Conservation (phyloP, 352 stramenopile genomes). For the Hyaloperonospora brassicae region DNA sequence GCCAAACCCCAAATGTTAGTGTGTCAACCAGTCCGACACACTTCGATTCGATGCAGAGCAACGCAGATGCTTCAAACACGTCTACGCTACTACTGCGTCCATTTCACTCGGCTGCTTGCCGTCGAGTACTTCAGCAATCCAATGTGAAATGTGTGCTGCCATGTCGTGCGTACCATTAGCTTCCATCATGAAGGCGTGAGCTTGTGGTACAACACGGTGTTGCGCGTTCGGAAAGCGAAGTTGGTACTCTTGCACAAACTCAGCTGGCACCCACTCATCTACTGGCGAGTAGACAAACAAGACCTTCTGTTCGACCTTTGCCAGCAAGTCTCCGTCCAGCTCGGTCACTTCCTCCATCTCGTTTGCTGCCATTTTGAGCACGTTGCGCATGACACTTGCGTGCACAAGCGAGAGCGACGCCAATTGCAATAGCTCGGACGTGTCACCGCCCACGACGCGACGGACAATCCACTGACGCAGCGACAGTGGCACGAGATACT, state of each 20-base stretch:
- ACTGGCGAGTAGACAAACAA: constrained; percentile 63
- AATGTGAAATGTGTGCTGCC: constrained; percentile 50
- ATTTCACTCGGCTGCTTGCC: constrained; percentile 6
- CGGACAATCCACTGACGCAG: constrained; percentile 44
- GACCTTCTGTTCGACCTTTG: constrained; percentile 38
- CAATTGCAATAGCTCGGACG: constrained; percentile 38
- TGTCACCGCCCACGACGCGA: constrained; percentile 29
- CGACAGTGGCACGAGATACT: constrained; percentile 32
- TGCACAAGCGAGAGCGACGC: constrained; percentile 49
- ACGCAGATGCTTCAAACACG: too few relatives aligned
- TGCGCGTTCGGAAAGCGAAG: constrained; percentile 35
- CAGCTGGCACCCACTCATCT: constrained; percentile 58
- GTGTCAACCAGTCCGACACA: too few relatives aligned
- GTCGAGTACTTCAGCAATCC: constrained; percentile 36
- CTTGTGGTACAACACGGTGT: constrained; percentile 46
- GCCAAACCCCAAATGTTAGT: too few relatives aligned
- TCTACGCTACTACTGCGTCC: too few relatives aligned
- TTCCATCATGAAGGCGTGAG: constrained; percentile 78
- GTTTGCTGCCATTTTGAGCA: constrained; percentile 56
- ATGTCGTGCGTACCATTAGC: constrained; percentile 52
- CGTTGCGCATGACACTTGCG: constrained; percentile 47
- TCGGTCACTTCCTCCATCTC: constrained; percentile 51
- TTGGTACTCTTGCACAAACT: constrained; percentile 52
- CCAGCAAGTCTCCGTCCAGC: constrained; percentile 35
- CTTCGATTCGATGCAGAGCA: too few relatives aligned